Evolutionary conservation across 805 yeast species (phyloP).

Genomic region (Barnettozyma vustinii): DNA sequence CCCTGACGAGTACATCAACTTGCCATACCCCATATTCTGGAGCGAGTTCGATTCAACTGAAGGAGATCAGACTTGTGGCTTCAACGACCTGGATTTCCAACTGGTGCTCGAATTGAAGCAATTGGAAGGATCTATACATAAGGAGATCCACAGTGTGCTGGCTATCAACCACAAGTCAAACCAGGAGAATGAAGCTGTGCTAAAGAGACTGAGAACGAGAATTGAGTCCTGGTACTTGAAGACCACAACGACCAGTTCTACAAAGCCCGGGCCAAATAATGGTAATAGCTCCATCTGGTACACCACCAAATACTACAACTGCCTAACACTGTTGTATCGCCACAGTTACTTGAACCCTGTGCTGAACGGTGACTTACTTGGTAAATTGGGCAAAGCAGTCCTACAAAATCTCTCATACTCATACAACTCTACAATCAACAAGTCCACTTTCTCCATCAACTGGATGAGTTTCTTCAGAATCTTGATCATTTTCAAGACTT

Average conservation of each 20-base stretch:
- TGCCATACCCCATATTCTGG: constrained; percentile 37
- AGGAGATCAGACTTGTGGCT: constrained; percentile 12
- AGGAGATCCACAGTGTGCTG: constrained; percentile 40
- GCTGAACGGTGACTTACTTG: constrained; percentile 35
- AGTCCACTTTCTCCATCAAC: constrained; percentile 36
- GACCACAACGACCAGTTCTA: constrained; percentile 11
- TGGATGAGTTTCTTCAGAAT: constrained; percentile 50
- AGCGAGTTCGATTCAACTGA: constrained; percentile 20
- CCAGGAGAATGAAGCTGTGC: constrained; percentile 7
- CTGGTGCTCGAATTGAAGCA: constrained; percentile 41
- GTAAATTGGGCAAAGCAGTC: constrained; percentile 40
- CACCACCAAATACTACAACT: constrained; percentile 40
- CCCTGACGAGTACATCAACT: constrained; percentile 45
- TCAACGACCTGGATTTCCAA: constrained; percentile 32
- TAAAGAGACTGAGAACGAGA: constrained; percentile 16
- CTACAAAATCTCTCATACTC: constrained; percentile 41
- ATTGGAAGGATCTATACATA: constrained; percentile 44
- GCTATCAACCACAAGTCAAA: constrained; percentile 28
- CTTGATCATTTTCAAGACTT: constrained; percentile 41
- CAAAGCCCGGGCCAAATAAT: constrained; percentile 7
- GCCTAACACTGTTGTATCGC: constrained; percentile 41
- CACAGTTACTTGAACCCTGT: constrained; percentile 45
- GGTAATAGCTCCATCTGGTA: constrained; percentile 26
- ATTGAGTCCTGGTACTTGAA: constrained; percentile 33
- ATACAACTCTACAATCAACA: constrained; percentile 39